These are phyloP conservation scores for Combretum micranthum DNA, from an alignment of 345 rosid genomes.

Conservation along the genomic window DNA sequence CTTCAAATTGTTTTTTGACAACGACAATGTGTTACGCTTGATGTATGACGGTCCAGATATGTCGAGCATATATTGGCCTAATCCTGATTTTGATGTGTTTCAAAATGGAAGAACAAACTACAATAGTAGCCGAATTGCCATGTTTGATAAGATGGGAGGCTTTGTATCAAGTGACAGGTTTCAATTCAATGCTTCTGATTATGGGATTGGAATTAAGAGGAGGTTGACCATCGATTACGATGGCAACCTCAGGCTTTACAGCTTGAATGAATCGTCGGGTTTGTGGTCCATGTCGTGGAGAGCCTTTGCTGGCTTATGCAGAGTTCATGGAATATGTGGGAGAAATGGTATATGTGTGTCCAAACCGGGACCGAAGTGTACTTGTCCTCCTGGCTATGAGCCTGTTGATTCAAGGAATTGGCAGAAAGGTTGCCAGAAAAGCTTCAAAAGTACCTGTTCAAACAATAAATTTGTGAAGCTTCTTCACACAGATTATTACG, in stretches of 20 bases:
- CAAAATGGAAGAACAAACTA: constrained; percentile 20
- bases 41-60: constrained; percentile 35
- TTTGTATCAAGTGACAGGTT: constrained; percentile 29
- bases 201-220: constrained; percentile 24
- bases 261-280: constrained; percentile 18
- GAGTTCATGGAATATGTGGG: constrained; percentile 38
- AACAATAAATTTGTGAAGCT: constrained; percentile 18
- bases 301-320: constrained; percentile 19
- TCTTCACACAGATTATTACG: constrained; percentile 19
- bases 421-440: constrained; percentile 40
- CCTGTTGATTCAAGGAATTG: constrained; percentile 18
- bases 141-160: constrained; percentile 26
- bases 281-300: constrained; percentile 31
- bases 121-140: constrained; percentile 27
- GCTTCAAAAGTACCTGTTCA: constrained; percentile 19
- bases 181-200: constrained; percentile 26
- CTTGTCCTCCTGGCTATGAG: constrained; percentile 40
- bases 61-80: constrained; percentile 42
- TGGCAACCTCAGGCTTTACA: constrained; percentile 39
- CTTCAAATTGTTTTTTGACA: constrained; percentile 24
- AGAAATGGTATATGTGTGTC: constrained; percentile 33
- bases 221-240: constrained; percentile 34
- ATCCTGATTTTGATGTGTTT: not conserved
- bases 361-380: constrained; percentile 27
- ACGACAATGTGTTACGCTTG: constrained; percentile 31